Percentiles rank a stretch among this genome's conserved stretches.
phyloP scores from a whole-genome alignment of 1,284 basidiomycete species.

The Cystobasidiaceae sp. region DNA sequence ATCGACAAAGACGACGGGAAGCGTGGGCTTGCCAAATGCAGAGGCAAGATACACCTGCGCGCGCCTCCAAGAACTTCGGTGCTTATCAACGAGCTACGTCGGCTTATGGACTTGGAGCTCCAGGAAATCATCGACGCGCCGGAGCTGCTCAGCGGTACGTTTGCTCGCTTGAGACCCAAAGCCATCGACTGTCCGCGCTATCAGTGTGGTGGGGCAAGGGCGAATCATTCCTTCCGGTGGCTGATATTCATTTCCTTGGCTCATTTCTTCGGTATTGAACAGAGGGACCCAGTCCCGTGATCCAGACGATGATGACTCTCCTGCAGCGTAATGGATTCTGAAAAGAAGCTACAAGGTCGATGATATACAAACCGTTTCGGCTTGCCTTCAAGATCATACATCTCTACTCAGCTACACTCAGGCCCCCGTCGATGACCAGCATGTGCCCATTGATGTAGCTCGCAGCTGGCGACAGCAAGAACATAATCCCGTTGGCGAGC shows the following conservation, averaged over 20 bases:
- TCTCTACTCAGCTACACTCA: too few relatives aligned
- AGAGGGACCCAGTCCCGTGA: neutral
- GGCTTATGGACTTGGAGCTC: constrained; percentile 66
- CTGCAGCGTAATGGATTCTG: neutral
- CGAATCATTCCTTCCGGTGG: neutral
- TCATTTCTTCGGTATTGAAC: neutral
- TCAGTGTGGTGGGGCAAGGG: neutral
- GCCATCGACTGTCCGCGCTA: neutral
- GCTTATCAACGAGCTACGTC: constrained; percentile 47
- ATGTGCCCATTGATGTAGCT: too few relatives aligned
- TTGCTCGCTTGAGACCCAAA: neutral
- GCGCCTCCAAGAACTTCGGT: constrained; percentile 22
- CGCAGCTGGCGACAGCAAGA: too few relatives aligned
- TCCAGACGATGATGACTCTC: neutral
- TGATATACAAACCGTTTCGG: too few relatives aligned
- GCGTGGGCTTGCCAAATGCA: neutral
- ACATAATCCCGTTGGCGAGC: too few relatives aligned
- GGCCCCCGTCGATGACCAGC: too few relatives aligned
- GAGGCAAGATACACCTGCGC: constrained; percentile 11
- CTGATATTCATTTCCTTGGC: neutral
- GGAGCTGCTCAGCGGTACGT: neutral
- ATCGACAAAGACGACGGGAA: neutral
- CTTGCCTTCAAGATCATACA: too few relatives aligned
- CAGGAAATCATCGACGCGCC: constrained; percentile 51
- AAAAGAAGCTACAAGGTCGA: too few relatives aligned